Base-by-base conservation (phyloP, 257 asterid genomes). In the Solanum gracilifrons region DNA sequence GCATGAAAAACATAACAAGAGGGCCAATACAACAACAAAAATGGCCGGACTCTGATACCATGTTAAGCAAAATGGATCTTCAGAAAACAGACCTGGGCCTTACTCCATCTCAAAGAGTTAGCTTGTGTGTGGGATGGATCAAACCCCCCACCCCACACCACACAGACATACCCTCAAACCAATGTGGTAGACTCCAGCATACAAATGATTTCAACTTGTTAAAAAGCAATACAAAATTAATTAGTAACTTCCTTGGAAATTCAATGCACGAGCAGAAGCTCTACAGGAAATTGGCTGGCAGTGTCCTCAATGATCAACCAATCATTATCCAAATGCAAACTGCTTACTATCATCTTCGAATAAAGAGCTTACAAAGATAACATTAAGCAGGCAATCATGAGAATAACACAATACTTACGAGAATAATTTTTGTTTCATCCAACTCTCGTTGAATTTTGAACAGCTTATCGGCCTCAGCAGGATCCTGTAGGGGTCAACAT, bases 391-490 rank as follows among this genome's bases (percentile, higher is more conserved):
- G 12, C 21, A 31, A 82, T 31, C 43, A 48, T 29, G 25, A 46
- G 58, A 80, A 43, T 60, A 89, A 66, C 75, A 89, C 82, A 88
- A 37, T n/a, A 87, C 96, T 93, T 91, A 95, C 99, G 76, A 96
- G 98, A 88, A 96, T 96, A 89, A 96, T 95, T 94, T 96, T 95
- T 23, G 99, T 96, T 91, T 96, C 98, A 89, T 95, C 98, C 94
- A 96, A 91, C 90, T 95, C 99, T 92, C 98, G 89, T 90, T 96
- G 98, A 91, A 96, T 96, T 89, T 88, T 94, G 91, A 96, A 90
- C 88, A 95, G 94, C 93, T 96, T 95, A 94, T 96, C 98, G 83
- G 98, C 99, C 92, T 96, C 98, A 27, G 99, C 98, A 85, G 98
- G 99, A 87, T 96, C 98, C 98, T 96, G 89, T 72, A 89, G 62